Conservation (phyloP, 2,329 filamentous ascomycete genomes). For the Diaporthe batatas region DNA sequence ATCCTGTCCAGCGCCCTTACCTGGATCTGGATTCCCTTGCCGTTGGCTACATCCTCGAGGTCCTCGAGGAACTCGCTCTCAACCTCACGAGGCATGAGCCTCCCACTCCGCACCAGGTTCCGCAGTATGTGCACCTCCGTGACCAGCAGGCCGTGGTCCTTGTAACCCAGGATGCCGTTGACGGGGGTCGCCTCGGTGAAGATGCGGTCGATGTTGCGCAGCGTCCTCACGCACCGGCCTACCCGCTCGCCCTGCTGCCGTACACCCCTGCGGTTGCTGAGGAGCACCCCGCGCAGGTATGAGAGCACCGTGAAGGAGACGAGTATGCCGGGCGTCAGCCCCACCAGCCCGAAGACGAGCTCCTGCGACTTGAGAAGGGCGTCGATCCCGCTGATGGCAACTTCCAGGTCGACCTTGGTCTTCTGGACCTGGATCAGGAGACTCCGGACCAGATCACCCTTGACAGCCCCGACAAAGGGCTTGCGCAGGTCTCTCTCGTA, state of each 20-base stretch:
- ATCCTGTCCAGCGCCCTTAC: constrained; percentile 84
- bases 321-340: constrained; percentile 91
- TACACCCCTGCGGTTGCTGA: constrained; percentile 79
- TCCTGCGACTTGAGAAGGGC: constrained; percentile 95
- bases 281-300: constrained; percentile 78
- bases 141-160: constrained; percentile 89
- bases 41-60: constrained; percentile 85
- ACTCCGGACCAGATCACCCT: constrained; percentile 88
- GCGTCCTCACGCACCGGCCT: constrained; percentile 79
- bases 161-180: constrained; percentile 85
- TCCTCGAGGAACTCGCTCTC: constrained; percentile 91
- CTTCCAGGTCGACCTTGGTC: constrained; percentile 97
- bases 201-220: constrained; percentile 90
- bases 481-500: constrained; percentile 90
- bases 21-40: constrained; percentile 84
- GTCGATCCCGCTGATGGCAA: constrained; percentile 96
- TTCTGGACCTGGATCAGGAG: constrained; percentile 98
- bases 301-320: constrained; percentile 81
- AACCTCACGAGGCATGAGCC: constrained; percentile 78
- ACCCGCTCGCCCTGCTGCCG: constrained; percentile 72
- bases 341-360: constrained; percentile 96
- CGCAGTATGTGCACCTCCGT: constrained; percentile 91
- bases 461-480: constrained; percentile 85
- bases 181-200: constrained; percentile 75
- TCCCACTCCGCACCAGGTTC: constrained; percentile 68